Percentiles rank a stretch among this genome's conserved stretches.
phyloP scores from a whole-genome alignment of 2,329 filamentous ascomycete species.

The Pseudogymnoascus sp. region DNA sequence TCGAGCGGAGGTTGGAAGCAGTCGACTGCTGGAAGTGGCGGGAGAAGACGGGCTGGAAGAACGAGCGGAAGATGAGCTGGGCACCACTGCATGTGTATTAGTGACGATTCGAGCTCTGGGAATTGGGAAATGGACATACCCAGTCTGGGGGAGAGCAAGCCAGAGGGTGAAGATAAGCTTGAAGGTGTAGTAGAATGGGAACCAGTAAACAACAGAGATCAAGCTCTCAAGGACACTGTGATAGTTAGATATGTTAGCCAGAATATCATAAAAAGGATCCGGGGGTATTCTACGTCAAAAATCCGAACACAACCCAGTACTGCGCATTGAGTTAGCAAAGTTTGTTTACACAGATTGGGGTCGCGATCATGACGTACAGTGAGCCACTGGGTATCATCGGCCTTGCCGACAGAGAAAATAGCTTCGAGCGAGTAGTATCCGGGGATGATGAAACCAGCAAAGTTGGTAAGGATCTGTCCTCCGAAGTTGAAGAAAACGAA shows the following conservation, averaged over 20 bases:
- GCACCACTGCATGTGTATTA: slow-evolving; percentile 60
- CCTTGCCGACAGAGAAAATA: slow-evolving; percentile 63
- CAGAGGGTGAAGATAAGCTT: slow-evolving; percentile 97
- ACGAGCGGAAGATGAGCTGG: slow-evolving; percentile 92
- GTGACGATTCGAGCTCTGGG: slow-evolving; percentile 8
- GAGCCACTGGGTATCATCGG: slow-evolving; percentile 76
- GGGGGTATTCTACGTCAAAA: slow-evolving; percentile 55
- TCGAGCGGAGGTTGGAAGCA: slow-evolving; percentile 79
- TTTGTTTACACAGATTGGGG: slow-evolving; percentile 15
- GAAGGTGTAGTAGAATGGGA: slow-evolving; percentile 99
- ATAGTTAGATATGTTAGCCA: slow-evolving; percentile 11
- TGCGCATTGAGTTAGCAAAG: slow-evolving; percentile 29
- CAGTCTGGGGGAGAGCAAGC: slow-evolving; percentile 92
- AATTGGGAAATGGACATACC: slow-evolving; percentile 49
- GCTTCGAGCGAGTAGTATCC: slow-evolving; percentile 78
- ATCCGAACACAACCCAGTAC: slow-evolving; percentile 85
- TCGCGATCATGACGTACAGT: slow-evolving; percentile 46
- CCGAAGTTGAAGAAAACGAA: slow-evolving; percentile 89
- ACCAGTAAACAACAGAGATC: slow-evolving; percentile 83
- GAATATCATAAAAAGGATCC: background rate
- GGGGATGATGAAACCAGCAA: slow-evolving; percentile 75
- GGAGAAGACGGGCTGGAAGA: slow-evolving; percentile 83
- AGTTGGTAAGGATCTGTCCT: slow-evolving; percentile 79
- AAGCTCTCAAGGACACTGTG: slow-evolving; percentile 68
- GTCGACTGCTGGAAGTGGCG: slow-evolving; percentile 80